Evolutionary conservation across 1,284 basidiomycete species (phyloP).

Genomic region (Trichosporon coremiiforme): DNA sequence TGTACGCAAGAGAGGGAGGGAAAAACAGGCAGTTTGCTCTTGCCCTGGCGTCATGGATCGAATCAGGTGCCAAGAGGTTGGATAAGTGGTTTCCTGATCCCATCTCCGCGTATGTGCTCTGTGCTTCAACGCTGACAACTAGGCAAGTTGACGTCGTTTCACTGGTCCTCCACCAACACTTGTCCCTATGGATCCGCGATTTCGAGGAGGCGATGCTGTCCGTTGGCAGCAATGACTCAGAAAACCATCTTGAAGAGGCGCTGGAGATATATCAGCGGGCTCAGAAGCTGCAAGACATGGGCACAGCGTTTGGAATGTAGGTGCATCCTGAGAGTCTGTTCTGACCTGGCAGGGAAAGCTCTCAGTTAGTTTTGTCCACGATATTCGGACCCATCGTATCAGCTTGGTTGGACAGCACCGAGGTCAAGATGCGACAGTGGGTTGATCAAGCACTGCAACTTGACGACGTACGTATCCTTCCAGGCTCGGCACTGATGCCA

Average conservation of each 20-base stretch:
- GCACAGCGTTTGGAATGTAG: slow-evolving; percentile 66
- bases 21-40: slow-evolving; percentile 57
- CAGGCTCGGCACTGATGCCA: too few species aligned
- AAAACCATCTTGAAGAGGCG: slow-evolving; percentile 82
- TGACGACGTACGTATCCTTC: slow-evolving; percentile 72
- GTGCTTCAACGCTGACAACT: background rate
- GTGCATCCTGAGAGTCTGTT: too few species aligned
- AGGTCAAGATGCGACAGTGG: slow-evolving; percentile 90
- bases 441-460: slow-evolving; percentile 84
- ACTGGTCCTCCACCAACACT: slow-evolving; percentile 69
- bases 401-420: slow-evolving; percentile 87
- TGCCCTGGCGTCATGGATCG: slow-evolving; percentile 82
- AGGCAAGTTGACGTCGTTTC: slow-evolving; percentile 79
- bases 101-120: slow-evolving; percentile 68
- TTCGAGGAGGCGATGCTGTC: slow-evolving; percentile 63
- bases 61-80: slow-evolving; percentile 76
- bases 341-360: slow-evolving; percentile 33
- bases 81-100: slow-evolving; percentile 79
- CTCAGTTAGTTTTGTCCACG: slow-evolving; percentile 65
- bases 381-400: slow-evolving; percentile 89
- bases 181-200: slow-evolving; percentile 76
- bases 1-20: slow-evolving; percentile 40
- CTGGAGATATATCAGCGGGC: slow-evolving; percentile 76
- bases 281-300: slow-evolving; percentile 68
- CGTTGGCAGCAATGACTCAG: slow-evolving; percentile 56